A percentile compares a stretch with the other conserved stretches of the same genome.
Conservation (phyloP, 768 basidiomycete genomes). For the Antrodiella citrinella region DNA sequence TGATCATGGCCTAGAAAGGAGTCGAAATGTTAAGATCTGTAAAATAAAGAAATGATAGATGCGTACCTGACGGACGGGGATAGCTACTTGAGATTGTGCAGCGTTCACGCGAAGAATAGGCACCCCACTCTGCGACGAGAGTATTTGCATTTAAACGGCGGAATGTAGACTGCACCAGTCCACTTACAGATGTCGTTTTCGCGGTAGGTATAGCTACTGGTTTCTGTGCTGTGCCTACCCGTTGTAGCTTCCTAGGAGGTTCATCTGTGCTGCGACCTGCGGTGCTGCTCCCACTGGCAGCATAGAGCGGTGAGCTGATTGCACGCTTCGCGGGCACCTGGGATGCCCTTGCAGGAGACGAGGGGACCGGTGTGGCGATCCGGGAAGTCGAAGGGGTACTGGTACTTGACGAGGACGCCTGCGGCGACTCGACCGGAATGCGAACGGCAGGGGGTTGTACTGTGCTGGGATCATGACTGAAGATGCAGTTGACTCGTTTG, state of each 20-base stretch:
- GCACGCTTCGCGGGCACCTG: slow-evolving; percentile 24
- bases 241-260: slow-evolving; percentile 61
- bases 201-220: slow-evolving; percentile 36
- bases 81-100: slow-evolving; percentile 59
- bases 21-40: neutral
- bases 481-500: slow-evolving; percentile 47
- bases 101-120: slow-evolving; percentile 62
- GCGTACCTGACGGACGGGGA: slow-evolving; percentile 67
- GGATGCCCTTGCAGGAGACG: neutral
- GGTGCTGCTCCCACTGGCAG: neutral
- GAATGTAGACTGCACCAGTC: no score
- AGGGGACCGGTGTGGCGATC: slow-evolving; percentile 12
- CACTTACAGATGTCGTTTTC: slow-evolving; percentile 19
- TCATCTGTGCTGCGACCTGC: slow-evolving; percentile 24
- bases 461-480: slow-evolving; percentile 47
- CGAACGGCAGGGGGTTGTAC: slow-evolving; percentile 28
- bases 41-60: neutral
- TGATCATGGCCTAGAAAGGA: slow-evolving; percentile 55
- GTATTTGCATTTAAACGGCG: neutral
- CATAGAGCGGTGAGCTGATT: slow-evolving; percentile 12
- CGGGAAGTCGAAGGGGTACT: slow-evolving; percentile 9
- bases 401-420: slow-evolving; percentile 7
- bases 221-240: slow-evolving; percentile 35
- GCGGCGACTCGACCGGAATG: slow-evolving; percentile 26
- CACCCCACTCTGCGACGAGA: slow-evolving; percentile 38